Conservation (phyloP, 352 stramenopile species). For the Phytophthora sp. region DNA sequence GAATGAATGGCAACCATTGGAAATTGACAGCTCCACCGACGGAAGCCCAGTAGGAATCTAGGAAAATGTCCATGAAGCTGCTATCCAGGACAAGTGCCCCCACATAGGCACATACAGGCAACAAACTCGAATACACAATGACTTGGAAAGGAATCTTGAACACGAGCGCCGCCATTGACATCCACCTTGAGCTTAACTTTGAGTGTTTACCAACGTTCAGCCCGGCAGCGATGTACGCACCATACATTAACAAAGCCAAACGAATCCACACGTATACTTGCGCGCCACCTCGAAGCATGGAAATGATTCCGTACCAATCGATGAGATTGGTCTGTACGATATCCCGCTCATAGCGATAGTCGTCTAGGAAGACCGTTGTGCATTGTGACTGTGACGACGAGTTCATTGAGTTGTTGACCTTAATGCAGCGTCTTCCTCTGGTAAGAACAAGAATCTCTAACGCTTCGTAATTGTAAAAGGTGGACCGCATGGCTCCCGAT, state of each 20-base stretch:
- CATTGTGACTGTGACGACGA: too few relatives aligned
- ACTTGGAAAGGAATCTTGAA: constrained; percentile 58
- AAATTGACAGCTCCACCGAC: constrained; percentile 30
- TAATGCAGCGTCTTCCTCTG: constrained; percentile 33
- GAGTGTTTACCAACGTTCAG: background rate
- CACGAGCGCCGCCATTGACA: constrained; percentile 26
- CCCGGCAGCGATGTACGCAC: constrained; percentile 2
- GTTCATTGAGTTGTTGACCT: background rate
- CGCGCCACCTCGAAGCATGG: constrained; percentile 34
- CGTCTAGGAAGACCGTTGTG: constrained; percentile 48
- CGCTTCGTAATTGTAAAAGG: constrained; percentile 27
- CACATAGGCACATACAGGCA: constrained; percentile 49
- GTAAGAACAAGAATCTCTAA: constrained; percentile 44
- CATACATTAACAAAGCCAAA: constrained; percentile 27
- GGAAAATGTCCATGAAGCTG: constrained; percentile 44
- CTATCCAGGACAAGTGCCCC: constrained; percentile 47
- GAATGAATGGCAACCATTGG: constrained; percentile 36
- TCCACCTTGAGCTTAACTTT: background rate
- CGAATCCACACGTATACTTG: constrained; percentile 64
- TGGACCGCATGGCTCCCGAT: constrained; percentile 13
- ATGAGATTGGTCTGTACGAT: constrained; percentile 42
- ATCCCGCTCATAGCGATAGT: constrained; percentile 62
- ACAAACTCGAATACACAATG: constrained; percentile 54
- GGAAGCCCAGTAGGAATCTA: constrained; percentile 47
- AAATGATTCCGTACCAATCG: constrained; percentile 40